phyloP scores from a whole-genome alignment of 441 rosid species.

The Sinapis alba region DNA sequence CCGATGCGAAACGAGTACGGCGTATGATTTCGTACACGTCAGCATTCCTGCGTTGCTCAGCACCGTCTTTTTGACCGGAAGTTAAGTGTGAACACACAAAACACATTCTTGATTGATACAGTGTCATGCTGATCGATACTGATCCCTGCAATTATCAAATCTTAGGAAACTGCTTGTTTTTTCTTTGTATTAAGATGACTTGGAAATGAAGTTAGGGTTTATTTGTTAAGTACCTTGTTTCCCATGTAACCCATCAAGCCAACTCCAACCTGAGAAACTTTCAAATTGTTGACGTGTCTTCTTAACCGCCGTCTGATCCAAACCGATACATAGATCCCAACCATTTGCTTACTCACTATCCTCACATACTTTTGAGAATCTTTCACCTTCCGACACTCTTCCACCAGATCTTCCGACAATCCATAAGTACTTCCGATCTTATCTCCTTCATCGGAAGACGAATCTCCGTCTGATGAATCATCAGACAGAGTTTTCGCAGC shows the following conservation, averaged over 20 bases:
- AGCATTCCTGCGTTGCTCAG: conserved; percentile 85
- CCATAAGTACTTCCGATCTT: conserved; percentile 29
- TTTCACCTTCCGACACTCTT: conserved; percentile 42
- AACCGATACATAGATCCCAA: conserved; percentile 89
- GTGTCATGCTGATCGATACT: conserved; percentile 92
- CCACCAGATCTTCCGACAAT: conserved; percentile 30
- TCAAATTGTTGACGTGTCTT: conserved; percentile 83
- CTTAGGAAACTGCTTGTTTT: not conserved
- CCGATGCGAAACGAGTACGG: conserved; percentile 80
- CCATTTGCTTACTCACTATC: conserved; percentile 98
- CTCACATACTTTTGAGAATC: conserved; percentile 63
- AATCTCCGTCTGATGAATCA: conserved; percentile 40
- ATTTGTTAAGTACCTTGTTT: conserved; percentile 70
- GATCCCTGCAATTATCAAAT: conserved; percentile 73
- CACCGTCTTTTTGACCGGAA: conserved; percentile 95
- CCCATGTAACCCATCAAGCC: conserved; percentile 99
- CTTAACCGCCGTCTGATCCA: conserved; percentile 92
- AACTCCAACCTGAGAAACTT: conserved; percentile 95
- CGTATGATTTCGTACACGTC: conserved; percentile 83
- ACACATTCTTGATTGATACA: conserved; percentile 92
- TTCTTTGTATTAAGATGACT: not conserved
- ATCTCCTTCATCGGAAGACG: conserved; percentile 8
- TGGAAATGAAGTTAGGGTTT: conserved; percentile 28
- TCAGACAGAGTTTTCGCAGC: conserved; percentile 43
- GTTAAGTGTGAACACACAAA: conserved; percentile 98